Percentiles rank a stretch among this genome's conserved stretches.
Conservation (phyloP, 345 rosid species). For the Fremontodendron californicum region DNA sequence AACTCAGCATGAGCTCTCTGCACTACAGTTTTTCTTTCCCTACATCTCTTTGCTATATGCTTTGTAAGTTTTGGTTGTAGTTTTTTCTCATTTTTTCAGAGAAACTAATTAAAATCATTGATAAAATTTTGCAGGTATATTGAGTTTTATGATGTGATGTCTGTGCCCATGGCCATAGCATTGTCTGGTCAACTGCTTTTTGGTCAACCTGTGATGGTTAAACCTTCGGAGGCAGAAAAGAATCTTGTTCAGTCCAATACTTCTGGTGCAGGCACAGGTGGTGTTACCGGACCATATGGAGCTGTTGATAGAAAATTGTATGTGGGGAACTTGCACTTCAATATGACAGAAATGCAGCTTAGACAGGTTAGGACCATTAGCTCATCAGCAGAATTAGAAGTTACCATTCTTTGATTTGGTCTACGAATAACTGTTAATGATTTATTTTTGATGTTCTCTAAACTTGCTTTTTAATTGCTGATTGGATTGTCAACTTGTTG, state of each 20-base stretch:
- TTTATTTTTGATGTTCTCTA: neutral
- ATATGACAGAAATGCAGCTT: too few relatives aligned
- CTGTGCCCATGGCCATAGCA: too few relatives aligned
- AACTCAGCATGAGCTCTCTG: conserved; percentile 68
- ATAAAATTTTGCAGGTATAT: conserved; percentile 72
- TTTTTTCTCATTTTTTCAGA: conserved; percentile 21
- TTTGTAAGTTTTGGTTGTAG: conserved; percentile 47
- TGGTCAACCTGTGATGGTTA: too few relatives aligned
- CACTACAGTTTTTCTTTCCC: conserved; percentile 62
- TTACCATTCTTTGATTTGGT: neutral
- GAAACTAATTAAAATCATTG: conserved; percentile 30
- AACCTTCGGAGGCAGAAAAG: too few relatives aligned
- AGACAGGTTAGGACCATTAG: conserved; percentile 49
- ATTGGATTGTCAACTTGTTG: neutral
- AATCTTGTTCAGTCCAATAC: too few relatives aligned
- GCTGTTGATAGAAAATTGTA: too few relatives aligned
- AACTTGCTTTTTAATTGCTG: neutral
- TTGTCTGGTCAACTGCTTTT: too few relatives aligned
- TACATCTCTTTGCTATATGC: conserved; percentile 51
- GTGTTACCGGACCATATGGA: too few relatives aligned
- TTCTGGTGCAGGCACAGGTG: too few relatives aligned
- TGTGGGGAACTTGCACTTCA: too few relatives aligned
- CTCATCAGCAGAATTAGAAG: neutral
- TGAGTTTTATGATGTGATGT: too few relatives aligned
- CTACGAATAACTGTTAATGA: neutral